Conservation (phyloP, 2,329 filamentous ascomycete genomes). For the Fusarium sp. region DNA sequence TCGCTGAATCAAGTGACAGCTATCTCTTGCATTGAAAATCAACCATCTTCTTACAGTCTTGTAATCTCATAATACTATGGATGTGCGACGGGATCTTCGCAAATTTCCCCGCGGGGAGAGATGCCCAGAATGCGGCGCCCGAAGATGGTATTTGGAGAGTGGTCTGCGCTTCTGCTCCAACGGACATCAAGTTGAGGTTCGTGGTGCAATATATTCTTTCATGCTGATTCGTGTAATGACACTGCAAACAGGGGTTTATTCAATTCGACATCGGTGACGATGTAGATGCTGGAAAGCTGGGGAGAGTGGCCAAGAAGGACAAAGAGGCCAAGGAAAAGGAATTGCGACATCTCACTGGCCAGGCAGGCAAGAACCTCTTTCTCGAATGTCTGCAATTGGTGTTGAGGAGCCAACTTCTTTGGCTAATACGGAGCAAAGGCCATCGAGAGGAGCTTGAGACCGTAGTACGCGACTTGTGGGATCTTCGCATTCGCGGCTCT, state of each 20-base stretch:
- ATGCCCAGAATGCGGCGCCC: slow-evolving; percentile 77
- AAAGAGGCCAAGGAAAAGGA: slow-evolving; percentile 69
- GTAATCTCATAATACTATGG: slow-evolving; percentile 52
- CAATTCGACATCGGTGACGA: slow-evolving; percentile 74
- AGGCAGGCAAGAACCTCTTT: slow-evolving; percentile 80
- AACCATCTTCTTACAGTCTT: slow-evolving; percentile 2
- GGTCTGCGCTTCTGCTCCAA: slow-evolving; percentile 84
- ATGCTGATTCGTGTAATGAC: slow-evolving; percentile 5
- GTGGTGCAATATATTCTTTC: not conserved
- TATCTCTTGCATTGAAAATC: not conserved
- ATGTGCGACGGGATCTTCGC: slow-evolving; percentile 60
- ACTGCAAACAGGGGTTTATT: slow-evolving; percentile 61
- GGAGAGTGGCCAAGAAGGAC: slow-evolving; percentile 68
- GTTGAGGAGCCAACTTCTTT: slow-evolving; percentile 83
- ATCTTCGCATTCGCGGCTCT: slow-evolving; percentile 70
- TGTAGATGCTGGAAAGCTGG: slow-evolving; percentile 75
- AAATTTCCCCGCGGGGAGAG: slow-evolving; percentile 66
- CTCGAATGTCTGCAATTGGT: slow-evolving; percentile 88
- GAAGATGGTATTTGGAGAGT: slow-evolving; percentile 79
- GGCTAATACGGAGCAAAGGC: slow-evolving; percentile 75
- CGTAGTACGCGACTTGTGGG: slow-evolving; percentile 88
- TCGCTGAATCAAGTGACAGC: not conserved
- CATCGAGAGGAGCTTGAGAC: slow-evolving; percentile 81
- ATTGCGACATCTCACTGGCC: slow-evolving; percentile 71
- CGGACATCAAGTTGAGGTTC: slow-evolving; percentile 82